phyloP scores from a whole-genome alignment of 306 rosid species.

The Trifolium subterraneum region DNA sequence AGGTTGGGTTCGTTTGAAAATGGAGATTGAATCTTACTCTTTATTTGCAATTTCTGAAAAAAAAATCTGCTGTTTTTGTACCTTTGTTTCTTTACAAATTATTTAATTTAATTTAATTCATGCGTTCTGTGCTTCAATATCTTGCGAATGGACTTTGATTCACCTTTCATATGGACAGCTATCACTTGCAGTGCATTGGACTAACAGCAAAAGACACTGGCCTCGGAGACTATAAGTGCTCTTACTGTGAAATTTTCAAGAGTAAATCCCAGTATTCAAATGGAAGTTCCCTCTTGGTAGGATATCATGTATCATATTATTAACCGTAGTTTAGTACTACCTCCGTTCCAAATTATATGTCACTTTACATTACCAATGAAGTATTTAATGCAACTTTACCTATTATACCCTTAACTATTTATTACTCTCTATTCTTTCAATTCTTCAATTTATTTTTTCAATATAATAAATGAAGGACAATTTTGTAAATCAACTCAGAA shows the following conservation, averaged over 20 bases:
- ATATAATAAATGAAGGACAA: no score
- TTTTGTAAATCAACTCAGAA: no score
- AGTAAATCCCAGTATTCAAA: slow-evolving; percentile 49
- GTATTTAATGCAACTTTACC: no score
- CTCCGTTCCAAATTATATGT: no score
- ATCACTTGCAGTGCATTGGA: slow-evolving; percentile 75
- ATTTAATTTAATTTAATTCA: slow-evolving; percentile 22
- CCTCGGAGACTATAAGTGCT: slow-evolving; percentile 54
- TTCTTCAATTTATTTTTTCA: no score
- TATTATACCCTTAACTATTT: no score
- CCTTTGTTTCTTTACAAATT: slow-evolving; percentile 20
- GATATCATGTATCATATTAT: slow-evolving; percentile 31
- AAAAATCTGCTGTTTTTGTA: slow-evolving; percentile 15
- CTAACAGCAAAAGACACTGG: slow-evolving; percentile 38
- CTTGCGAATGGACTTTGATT: slow-evolving; percentile 46
- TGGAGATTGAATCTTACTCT: slow-evolving; percentile 26
- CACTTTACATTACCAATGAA: no score
- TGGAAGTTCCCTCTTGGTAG: slow-evolving; percentile 67
- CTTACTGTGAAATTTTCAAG: slow-evolving; percentile 60
- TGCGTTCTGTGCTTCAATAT: slow-evolving; percentile 33
- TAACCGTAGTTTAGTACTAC: not conserved
- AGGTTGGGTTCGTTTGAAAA: not conserved
- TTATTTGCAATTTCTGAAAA: not conserved
- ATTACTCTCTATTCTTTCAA: no score
- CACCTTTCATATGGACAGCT: slow-evolving; percentile 62